Base-by-base conservation (phyloP, 2,329 filamentous ascomycete genomes). In the Alternaria alternata region DNA sequence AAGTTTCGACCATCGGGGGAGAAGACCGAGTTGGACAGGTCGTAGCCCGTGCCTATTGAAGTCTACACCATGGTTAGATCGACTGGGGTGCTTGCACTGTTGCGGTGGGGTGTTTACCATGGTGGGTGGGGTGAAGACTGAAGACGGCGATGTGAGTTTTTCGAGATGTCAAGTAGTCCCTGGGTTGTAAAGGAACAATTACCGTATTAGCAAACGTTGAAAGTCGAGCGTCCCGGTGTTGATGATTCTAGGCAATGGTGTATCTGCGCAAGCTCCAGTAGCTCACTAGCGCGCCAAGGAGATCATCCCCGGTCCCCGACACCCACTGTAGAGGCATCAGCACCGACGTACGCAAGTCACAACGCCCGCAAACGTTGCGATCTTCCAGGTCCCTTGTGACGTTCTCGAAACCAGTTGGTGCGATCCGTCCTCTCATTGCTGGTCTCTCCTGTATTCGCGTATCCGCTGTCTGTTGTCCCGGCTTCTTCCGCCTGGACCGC, bases 11-110 rank as follows among this genome's bases (percentile, higher is more conserved):
- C 95, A 84, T 99, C 95, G 69, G 95, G 95, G 49, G 95, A 98
- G 87, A 98, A 99, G 85, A 98, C 96, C 77, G 95, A 98, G 88
- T 99, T 99, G 80, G 93, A 93, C 75, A 99, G 91, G 88, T 99
- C 95, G 85, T 99, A 99, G 78, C 95, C 95, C 76, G 95, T 99
- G 79, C 95, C 95, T 91, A 99, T 99, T 78, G 95, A 99, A 77
- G 95, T 99, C 95, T 99, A 56, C 36, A 51, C 24, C 64, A 57
- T 64, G 7, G 62, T 75, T 57, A 74, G 72, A 65, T 51, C 24
- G 41, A 26, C 20, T 36, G n/a, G 22, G n/a, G 26, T 32, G 34
- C 41, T 41, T 56, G 34, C 32, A 61, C 64, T 57, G 57, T 41
- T 38, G 48, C 48, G 43, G 44, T 43, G 24, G 59, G 53, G 41